phyloP scores from a whole-genome alignment of 768 basidiomycete species.

The Suillus variegatus region DNA sequence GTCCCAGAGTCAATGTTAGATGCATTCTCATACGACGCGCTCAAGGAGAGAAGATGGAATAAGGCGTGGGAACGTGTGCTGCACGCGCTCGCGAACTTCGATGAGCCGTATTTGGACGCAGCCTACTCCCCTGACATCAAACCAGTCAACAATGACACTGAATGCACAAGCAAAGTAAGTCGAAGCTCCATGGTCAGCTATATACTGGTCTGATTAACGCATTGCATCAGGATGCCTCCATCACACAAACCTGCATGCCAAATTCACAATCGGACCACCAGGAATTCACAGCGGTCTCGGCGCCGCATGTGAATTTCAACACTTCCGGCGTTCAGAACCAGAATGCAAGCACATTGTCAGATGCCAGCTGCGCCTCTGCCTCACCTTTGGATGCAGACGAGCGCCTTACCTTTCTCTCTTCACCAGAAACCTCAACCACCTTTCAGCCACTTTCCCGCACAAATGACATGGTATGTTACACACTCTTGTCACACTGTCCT shows the following conservation, averaged over 20 bases:
- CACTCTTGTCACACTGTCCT: background rate
- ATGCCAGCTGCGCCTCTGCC: constrained; percentile 9
- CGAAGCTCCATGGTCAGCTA: background rate
- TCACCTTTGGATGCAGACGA: background rate
- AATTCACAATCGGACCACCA: too few relatives aligned
- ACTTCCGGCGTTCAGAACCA: background rate
- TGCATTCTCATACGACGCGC: background rate
- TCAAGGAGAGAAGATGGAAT: background rate
- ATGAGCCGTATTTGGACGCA: background rate
- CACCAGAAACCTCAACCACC: constrained; percentile 4
- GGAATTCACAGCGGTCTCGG: background rate
- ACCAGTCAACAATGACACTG: background rate
- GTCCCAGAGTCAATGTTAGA: background rate
- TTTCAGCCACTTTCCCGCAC: background rate
- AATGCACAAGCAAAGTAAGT: background rate
- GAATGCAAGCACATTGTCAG: background rate
- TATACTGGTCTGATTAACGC: background rate
- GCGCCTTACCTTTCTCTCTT: background rate
- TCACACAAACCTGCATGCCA: background rate
- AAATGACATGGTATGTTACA: constrained; percentile 11
- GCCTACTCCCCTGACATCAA: background rate
- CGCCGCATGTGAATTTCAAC: background rate
- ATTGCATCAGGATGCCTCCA: background rate
- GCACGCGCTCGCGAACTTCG: background rate
- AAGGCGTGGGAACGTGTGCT: background rate